Evolutionary conservation across 495 filamentous ascomycete genomes (phyloP), one percentile per base, ranked within the genome.

Genomic region (Penicillium longicatenatum): DNA sequence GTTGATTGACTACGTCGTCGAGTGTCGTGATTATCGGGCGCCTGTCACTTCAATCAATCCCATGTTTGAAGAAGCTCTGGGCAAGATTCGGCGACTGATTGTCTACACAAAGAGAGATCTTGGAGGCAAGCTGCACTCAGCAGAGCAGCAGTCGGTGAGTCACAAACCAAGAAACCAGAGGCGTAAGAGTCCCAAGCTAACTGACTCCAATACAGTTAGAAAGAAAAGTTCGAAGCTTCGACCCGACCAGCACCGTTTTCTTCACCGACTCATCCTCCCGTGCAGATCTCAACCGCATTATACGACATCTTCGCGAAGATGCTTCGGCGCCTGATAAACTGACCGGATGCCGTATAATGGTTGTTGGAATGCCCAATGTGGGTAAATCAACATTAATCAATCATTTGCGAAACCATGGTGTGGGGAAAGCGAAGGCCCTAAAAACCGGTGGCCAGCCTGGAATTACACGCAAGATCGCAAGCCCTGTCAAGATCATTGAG

Each of bases 341-440:
- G 8, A 82, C 83, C 7, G 91, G 92, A 2, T 83, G 89, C 52
- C 85, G 92, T 24, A 82, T 91, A 52, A 80, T 98, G 69, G 84
- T 98, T 1, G 92, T 97, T 17, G 94, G 94, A 26, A 97, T 98
- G 93, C 94, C 94, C 6, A 98, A 98, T 72, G 90, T 94, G 0
- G 94, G 83, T 19, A 86, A 98, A 72, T 95, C 90, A 21, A 91
- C 93, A 1, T 79, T 98, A 14, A 85, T 98, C 22, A 98, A 98
- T 71, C 81, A 88, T 26, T 79, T 98, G 39, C 88, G 95, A 10
- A 81, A 78, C 20, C 73, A 77, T 17, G 89, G 92, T 44, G 77
- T 89, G 55, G 71, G 79, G 17, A 84, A 87, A 56, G 81, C 85
- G 37, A 97, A 97, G 70, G 95, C 85, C 9, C 86, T 92, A 46